These are phyloP conservation scores for Aureobasidium subglaciale DNA, from an alignment of 2,329 filamentous ascomycete species.

Conservation along the genomic window DNA sequence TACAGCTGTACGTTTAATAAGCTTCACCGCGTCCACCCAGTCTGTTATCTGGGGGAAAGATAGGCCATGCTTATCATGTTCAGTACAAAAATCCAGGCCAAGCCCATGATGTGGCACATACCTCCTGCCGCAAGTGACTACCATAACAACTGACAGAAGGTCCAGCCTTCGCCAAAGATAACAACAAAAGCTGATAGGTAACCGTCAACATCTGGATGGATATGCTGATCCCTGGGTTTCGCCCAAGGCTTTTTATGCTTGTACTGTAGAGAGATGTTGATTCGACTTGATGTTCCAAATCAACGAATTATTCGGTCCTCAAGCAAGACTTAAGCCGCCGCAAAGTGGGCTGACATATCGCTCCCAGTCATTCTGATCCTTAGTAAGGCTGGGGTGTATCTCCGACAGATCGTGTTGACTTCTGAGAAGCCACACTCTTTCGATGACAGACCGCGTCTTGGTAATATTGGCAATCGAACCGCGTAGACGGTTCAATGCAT, in stretches of 20 bases:
- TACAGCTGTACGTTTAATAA: not conserved
- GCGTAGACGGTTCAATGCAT: slow-evolving; percentile 35
- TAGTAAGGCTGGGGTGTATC: slow-evolving; percentile 17
- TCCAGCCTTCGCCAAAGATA: too few species aligned
- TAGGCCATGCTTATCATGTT: not conserved
- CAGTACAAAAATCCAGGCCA: too few species aligned
- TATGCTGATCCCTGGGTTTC: too few species aligned
- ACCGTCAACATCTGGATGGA: too few species aligned
- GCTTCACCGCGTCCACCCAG: not conserved
- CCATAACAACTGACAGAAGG: not conserved
- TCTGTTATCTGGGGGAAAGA: not conserved
- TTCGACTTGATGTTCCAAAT: too few species aligned
- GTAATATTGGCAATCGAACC: slow-evolving; percentile 39
- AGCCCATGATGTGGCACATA: too few species aligned
- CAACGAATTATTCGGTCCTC: not conserved
- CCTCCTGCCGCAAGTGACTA: too few species aligned
- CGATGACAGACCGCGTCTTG: slow-evolving; percentile 40
- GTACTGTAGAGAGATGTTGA: too few species aligned
- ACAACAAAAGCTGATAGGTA: too few species aligned
- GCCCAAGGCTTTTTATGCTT: too few species aligned
- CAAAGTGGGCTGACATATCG: slow-evolving; percentile 37
- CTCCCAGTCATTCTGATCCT: slow-evolving; percentile 36
- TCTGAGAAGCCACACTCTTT: slow-evolving; percentile 42
- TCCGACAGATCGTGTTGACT: slow-evolving; percentile 27
- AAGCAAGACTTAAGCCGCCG: slow-evolving; percentile 37